Conservation (phyloP, 2,329 filamentous ascomycete species). For the Fusarium xylarioides region DNA sequence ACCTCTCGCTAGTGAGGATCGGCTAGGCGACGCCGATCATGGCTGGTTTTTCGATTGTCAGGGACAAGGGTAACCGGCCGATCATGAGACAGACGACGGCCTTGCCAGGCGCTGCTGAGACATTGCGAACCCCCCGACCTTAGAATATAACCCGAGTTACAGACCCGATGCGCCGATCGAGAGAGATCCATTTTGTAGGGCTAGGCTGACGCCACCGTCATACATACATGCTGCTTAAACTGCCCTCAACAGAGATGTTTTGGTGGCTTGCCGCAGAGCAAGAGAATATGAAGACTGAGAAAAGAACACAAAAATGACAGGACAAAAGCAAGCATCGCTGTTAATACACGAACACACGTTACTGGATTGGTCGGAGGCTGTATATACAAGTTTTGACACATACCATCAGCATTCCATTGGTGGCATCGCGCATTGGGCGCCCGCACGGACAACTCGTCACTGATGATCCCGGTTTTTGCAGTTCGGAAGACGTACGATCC, state of each 20-base stretch:
- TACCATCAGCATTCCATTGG: not conserved
- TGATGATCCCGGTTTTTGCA: not conserved
- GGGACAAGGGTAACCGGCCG: not conserved
- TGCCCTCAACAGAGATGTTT: fast-evolving
- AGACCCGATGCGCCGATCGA: fast-evolving
- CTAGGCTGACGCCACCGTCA: not conserved
- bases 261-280: fast-evolving
- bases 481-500: not conserved
- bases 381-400: not conserved
- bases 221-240: not conserved
- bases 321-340: not conserved
- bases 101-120: not conserved
- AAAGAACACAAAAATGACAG: not conserved
- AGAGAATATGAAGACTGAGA: fast-evolving
- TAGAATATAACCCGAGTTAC: fast-evolving
- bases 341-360: not conserved
- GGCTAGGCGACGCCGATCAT: not conserved
- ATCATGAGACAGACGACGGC: not conserved
- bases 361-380: not conserved
- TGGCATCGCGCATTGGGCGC: not conserved
- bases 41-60: not conserved
- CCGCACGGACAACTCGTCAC: not conserved
- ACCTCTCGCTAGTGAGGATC: fast-evolving
- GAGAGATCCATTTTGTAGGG: fast-evolving
- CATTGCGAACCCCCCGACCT: not conserved